phyloP scores from a whole-genome alignment of 2,329 filamentous ascomycete genomes.

The Fusarium drepaniforme region DNA sequence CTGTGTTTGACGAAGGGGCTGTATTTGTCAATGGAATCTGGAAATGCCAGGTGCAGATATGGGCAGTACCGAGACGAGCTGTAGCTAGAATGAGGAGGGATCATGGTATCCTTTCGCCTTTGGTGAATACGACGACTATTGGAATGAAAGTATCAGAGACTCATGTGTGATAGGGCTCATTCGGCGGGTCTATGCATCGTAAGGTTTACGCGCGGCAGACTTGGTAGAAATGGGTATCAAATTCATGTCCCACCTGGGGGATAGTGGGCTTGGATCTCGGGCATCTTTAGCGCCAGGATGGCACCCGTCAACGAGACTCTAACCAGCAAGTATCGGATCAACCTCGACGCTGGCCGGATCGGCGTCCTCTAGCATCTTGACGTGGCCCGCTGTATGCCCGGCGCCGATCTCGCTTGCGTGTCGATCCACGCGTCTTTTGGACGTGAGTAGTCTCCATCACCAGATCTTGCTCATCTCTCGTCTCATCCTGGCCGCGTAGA shows the following conservation, averaged over 20 bases:
- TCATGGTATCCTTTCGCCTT: slow-evolving; percentile 23
- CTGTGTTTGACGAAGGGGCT: slow-evolving; percentile 15
- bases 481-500: background rate
- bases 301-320: background rate
- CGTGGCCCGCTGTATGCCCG: slow-evolving; percentile 17
- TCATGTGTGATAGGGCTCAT: slow-evolving; percentile 2
- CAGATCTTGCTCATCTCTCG: background rate
- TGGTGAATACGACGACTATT: slow-evolving; percentile 45
- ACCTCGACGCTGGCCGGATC: slow-evolving; percentile 22
- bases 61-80: slow-evolving; percentile 28
- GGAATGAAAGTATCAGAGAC: slow-evolving; percentile 34
- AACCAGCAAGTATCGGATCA: background rate
- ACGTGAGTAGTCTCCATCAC: background rate
- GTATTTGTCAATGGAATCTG: slow-evolving; percentile 24
- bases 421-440: slow-evolving; percentile 23
- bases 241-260: slow-evolving; percentile 21
- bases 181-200: slow-evolving; percentile 19
- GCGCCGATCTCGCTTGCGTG: slow-evolving; percentile 31
- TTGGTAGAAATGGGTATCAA: slow-evolving; percentile 31
- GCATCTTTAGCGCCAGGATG: background rate
- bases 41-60: slow-evolving; percentile 32
- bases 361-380: slow-evolving; percentile 13
- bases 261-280: background rate
- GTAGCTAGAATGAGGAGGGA: slow-evolving; percentile 34
- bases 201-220: slow-evolving; percentile 27